Evolutionary conservation across 2,329 filamentous ascomycete species (phyloP), one percentile per base, ranked within the genome.

Genomic region (Gaeumannomyces sp.): DNA sequence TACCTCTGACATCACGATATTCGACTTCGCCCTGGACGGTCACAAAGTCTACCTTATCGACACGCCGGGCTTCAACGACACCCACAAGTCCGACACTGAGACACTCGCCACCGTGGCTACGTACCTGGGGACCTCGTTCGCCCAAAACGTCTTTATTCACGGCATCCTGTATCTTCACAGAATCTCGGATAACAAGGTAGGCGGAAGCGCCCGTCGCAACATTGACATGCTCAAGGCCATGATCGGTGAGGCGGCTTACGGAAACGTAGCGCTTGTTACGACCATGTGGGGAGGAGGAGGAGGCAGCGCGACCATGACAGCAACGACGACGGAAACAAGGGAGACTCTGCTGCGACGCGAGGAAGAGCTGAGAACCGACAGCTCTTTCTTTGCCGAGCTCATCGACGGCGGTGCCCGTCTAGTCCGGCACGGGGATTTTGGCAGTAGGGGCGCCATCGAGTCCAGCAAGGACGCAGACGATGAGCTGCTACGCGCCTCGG

Each of bases 11-110:
- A 35, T 65, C 28, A 27, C 13, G 19, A 65, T 65, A 58, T 57
- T 59, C 14, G 56, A 64, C 27, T 58, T n/a, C 3, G 27, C 19
- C 6, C 69, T 74, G 45, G 68, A 70, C 33, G 72, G 70, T 22
- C 70, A 68, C 25, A 70, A 66, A 16, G 71, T 75, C 33, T 69
- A 69, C 45, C 72, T 77, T 19, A 74, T 81, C 65, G 80, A 82
- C 67, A 82, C 80, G 0, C 80, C 80, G 0, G 80, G 80, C 1
- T 82, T 83, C 66, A 75, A 80, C 35, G 80, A 82, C 64, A 59
- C 64, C 1, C 19, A 72, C 60, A 68, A 75, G 27, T 74, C 75
- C 6, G 80, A 83, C 64, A 73, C 76, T 8, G 79, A 82, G 38
- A 75, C 82, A 1, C 73, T 83, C 1, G 61, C 71, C n/a, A 71